Conservation (phyloP, 164 flowering plant species). For the Magnolia officinalis region DNA sequence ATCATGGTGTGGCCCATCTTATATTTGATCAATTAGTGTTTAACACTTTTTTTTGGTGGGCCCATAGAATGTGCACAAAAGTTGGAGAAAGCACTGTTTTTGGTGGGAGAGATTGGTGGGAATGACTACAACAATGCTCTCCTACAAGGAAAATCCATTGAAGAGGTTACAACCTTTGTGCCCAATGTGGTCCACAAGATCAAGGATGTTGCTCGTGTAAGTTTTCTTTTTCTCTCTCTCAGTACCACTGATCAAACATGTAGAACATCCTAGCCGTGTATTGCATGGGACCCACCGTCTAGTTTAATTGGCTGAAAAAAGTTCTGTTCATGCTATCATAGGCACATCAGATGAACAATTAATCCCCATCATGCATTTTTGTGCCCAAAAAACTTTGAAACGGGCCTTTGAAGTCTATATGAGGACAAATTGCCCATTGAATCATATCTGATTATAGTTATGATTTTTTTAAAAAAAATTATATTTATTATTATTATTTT, state of each 20-base stretch:
- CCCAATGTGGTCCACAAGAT: conserved; percentile 1
- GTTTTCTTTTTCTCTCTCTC: background rate
- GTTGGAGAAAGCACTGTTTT: conserved; percentile 1
- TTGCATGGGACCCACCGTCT: background rate
- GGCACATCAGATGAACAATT: too few species aligned
- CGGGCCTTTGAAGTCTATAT: background rate
- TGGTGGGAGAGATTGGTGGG: conserved; percentile 12
- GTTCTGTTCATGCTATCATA: too few species aligned
- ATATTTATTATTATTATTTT: too few species aligned
- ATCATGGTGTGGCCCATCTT: too few species aligned
- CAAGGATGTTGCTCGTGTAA: conserved; percentile 5
- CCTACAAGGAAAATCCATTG: conserved; percentile 9
- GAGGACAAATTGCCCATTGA: background rate
- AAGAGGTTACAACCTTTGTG: background rate
- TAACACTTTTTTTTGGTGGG: too few species aligned
- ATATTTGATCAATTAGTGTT: too few species aligned
- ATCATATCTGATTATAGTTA: background rate
- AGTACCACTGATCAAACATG: background rate
- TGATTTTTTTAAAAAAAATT: background rate
- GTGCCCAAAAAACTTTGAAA: background rate
- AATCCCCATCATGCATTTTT: too few species aligned
- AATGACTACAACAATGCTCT: conserved; percentile 10
- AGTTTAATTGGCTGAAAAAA: background rate
- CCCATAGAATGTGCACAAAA: background rate
- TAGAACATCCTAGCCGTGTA: background rate